A percentile compares a stretch with the other conserved stretches of the same genome.
phyloP scores from a whole-genome alignment of 1,284 basidiomycete genomes.

The Pisolithus thermaeus region DNA sequence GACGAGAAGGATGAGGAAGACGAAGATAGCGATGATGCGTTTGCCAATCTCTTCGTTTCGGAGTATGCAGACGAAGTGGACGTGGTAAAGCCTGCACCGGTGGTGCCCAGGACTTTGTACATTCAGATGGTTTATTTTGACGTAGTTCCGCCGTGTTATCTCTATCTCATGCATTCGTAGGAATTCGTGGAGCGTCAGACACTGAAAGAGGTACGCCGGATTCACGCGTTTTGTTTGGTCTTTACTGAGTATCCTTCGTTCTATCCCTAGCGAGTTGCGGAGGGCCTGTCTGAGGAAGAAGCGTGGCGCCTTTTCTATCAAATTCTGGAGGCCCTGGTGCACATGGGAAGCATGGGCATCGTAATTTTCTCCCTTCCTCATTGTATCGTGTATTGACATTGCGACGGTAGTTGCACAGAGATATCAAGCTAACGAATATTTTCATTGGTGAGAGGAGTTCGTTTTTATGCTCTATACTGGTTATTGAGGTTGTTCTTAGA shows the following conservation, averaged over 20 bases:
- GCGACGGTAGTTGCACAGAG: conserved; percentile 67
- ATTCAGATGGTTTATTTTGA: conserved; percentile 74
- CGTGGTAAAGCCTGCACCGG: conserved; percentile 29
- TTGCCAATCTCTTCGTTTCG: conserved; percentile 33
- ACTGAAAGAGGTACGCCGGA: conserved; percentile 55
- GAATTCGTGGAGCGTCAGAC: conserved; percentile 88
- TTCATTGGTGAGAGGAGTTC: conserved; percentile 63
- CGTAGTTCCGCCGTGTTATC: neutral
- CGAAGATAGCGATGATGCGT: conserved; percentile 33
- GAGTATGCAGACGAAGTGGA: conserved; percentile 23
- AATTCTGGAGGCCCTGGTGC: conserved; percentile 87
- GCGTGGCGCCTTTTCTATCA: conserved; percentile 90
- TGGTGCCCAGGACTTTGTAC: conserved; percentile 64
- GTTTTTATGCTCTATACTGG: neutral
- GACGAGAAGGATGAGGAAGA: conserved; percentile 39
- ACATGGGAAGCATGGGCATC: conserved; percentile 86
- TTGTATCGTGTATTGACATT: neutral
- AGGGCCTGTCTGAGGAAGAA: conserved; percentile 78
- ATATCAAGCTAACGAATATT: conserved; percentile 90
- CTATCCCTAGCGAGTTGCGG: conserved; percentile 58
- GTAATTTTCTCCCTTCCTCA: conserved; percentile 28
- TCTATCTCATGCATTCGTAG: conserved; percentile 32
- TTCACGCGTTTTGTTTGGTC: conserved; percentile 5
- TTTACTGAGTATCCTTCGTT: neutral
- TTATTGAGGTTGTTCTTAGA: conserved; percentile 38